These are phyloP conservation scores for Xylariales sp. DNA, from an alignment of 2,329 filamentous ascomycete genomes.

Conservation along the genomic window DNA sequence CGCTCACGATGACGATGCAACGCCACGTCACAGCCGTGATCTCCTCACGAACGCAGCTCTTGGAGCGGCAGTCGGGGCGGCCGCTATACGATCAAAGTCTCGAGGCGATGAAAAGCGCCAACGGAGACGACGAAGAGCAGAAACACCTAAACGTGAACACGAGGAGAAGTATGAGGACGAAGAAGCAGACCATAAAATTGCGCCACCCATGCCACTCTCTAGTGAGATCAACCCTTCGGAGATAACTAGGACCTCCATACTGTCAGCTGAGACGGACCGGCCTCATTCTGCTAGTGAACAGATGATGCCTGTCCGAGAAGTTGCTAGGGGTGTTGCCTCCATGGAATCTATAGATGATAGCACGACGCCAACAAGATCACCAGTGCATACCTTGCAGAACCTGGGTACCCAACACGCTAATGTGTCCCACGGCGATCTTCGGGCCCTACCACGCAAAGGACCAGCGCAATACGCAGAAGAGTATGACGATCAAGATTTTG, in stretches of 20 bases:
- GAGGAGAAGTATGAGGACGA: slow-evolving; percentile 63
- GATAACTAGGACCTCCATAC: slow-evolving; percentile 85
- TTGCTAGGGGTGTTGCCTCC: slow-evolving; percentile 70
- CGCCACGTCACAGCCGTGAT: slow-evolving; percentile 59
- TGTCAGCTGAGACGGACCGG: slow-evolving; percentile 82
- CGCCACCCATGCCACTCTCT: slow-evolving; percentile 85
- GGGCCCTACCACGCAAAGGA: slow-evolving; percentile 63
- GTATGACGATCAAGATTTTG: slow-evolving; percentile 61
- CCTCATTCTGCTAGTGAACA: slow-evolving; percentile 75
- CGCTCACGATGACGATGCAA: slow-evolving; percentile 56
- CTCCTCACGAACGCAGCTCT: slow-evolving; percentile 53
- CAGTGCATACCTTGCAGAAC: slow-evolving; percentile 64
- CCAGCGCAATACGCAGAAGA: slow-evolving; percentile 57
- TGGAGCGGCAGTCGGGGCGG: slow-evolving; percentile 55
- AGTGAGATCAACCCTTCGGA: slow-evolving; percentile 90
- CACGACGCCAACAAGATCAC: slow-evolving; percentile 69
- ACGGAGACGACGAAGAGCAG: slow-evolving; percentile 64
- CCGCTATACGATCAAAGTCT: slow-evolving; percentile 56
- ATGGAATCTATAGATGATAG: slow-evolving; percentile 65
- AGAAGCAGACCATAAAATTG: slow-evolving; percentile 66
- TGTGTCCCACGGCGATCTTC: slow-evolving; percentile 69
- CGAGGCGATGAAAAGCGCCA: slow-evolving; percentile 61
- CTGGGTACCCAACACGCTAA: slow-evolving; percentile 77
- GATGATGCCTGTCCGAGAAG: slow-evolving; percentile 70
- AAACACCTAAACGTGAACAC: slow-evolving; percentile 60